Conservation (phyloP, 352 stramenopile species). For the Chrysophaeum taylorii region DNA sequence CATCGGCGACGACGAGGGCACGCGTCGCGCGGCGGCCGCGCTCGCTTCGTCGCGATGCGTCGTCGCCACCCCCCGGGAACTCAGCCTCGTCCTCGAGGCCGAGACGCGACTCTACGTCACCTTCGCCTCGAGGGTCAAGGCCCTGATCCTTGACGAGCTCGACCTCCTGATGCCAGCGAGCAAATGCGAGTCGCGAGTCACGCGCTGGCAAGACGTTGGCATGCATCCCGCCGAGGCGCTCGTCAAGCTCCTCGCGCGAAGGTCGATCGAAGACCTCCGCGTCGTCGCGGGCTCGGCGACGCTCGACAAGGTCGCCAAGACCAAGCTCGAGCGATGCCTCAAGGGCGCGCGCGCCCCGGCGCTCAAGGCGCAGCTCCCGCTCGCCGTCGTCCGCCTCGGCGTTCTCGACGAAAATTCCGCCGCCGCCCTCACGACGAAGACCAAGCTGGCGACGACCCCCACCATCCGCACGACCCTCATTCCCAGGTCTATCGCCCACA, state of each 20-base stretch:
- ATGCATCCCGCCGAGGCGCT: neutral
- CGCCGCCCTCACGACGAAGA: neutral
- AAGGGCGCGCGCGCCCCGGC: neutral
- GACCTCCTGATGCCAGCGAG: slow-evolving; percentile 8
- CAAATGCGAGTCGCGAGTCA: neutral
- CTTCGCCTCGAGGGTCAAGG: neutral
- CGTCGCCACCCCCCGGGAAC: neutral
- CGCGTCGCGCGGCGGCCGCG: neutral
- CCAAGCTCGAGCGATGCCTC: neutral
- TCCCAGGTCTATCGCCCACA: neutral
- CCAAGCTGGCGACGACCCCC: neutral
- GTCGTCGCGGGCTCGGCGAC: slow-evolving; percentile 6
- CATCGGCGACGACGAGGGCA: neutral
- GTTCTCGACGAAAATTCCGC: too few relatives aligned
- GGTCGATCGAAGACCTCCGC: neutral
- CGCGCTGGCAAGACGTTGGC: neutral
- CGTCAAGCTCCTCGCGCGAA: neutral
- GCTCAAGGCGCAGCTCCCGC: neutral
- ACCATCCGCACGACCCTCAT: neutral
- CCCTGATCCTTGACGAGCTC: slow-evolving; percentile 11
- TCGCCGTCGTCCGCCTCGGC: neutral
- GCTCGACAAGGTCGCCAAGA: neutral
- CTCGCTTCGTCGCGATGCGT: neutral
- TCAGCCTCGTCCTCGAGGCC: neutral
- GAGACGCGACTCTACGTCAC: neutral